Evolutionary conservation across 495 filamentous ascomycete species (phyloP).

Genomic region (Geopyxis carbonaria): DNA sequence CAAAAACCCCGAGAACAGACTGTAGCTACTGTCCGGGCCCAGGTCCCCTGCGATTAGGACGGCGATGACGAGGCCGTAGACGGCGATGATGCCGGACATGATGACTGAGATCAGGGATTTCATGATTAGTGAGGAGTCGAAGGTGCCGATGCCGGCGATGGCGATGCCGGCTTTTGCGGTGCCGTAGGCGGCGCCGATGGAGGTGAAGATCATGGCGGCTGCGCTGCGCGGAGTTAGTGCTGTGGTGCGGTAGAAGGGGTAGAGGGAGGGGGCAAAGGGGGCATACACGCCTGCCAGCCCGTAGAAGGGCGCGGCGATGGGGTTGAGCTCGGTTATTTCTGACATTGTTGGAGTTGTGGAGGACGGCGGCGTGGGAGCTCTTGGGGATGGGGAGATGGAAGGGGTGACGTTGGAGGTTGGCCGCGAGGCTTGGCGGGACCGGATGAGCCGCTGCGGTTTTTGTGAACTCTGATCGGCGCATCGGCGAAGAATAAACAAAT

Average conservation of each 20-base stretch:
- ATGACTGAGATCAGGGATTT: conserved; percentile 58
- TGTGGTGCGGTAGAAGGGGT: neutral
- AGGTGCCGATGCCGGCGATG: conserved; percentile 85
- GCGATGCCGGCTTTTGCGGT: conserved; percentile 85
- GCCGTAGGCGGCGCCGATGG: conserved; percentile 83
- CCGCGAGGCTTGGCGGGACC: too few relatives aligned
- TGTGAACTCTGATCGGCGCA: too few relatives aligned
- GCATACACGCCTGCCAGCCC: conserved; percentile 60
- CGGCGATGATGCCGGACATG: conserved; percentile 98
- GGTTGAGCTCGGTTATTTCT: conserved; percentile 39
- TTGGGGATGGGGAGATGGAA: conserved; percentile 7
- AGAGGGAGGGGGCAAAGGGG: conserved; percentile 3
- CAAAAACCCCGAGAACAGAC: conserved; percentile 81
- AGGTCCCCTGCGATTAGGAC: conserved; percentile 85
- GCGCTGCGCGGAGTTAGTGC: conserved; percentile 38
- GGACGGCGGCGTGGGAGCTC: neutral
- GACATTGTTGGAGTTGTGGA: conserved; percentile 4
- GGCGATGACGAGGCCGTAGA: conserved; percentile 90
- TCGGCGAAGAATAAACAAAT: too few relatives aligned
- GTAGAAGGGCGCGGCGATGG: conserved; percentile 92
- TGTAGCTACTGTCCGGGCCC: conserved; percentile 44
- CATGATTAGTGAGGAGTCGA: conserved; percentile 92
- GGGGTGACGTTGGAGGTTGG: too few relatives aligned
- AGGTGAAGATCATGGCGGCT: conserved; percentile 65
- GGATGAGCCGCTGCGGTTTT: too few relatives aligned